Conservation (phyloP, 139 green algal species). For the Dunaliella primolecta region DNA sequence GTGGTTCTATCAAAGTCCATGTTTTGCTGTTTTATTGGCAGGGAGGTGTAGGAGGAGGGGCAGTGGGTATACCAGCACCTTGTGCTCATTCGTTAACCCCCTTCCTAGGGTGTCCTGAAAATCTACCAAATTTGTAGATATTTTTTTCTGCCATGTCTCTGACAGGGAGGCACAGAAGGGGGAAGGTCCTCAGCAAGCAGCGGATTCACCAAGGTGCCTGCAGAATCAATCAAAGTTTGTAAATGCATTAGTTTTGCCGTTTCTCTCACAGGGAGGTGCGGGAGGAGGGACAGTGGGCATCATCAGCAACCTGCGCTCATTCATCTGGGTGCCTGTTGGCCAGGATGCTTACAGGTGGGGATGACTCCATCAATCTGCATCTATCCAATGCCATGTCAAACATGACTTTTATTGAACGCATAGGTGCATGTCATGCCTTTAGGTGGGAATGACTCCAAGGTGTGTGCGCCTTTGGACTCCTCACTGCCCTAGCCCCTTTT, state of each 20-base stretch:
- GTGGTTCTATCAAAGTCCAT: too few species aligned
- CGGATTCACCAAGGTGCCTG: too few species aligned
- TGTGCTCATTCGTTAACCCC: slow-evolving; percentile 56
- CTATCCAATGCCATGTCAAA: not conserved
- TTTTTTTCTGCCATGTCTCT: not conserved
- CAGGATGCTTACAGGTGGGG: slow-evolving; percentile 59
- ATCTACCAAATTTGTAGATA: not conserved
- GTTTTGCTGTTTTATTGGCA: not conserved
- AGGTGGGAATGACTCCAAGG: not conserved
- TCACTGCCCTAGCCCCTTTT: too few species aligned
- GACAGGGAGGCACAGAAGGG: not conserved
- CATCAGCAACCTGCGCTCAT: slow-evolving; percentile 70
- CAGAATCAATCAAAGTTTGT: too few species aligned
- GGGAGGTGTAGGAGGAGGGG: slow-evolving; percentile 19
- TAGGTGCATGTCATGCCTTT: too few species aligned
- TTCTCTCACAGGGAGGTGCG: not conserved
- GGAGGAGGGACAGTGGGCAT: slow-evolving; percentile 61
- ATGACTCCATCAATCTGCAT: not conserved
- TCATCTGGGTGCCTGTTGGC: slow-evolving; percentile 75
- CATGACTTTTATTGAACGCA: not conserved
- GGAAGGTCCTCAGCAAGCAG: too few species aligned
- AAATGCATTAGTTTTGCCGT: not conserved
- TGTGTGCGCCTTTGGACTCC: not conserved
- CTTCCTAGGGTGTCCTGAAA: not conserved
- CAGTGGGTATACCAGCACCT: slow-evolving; percentile 72